Conservation (phyloP, 2,329 filamentous ascomycete genomes). For the Ambrosiella cleistominuta region DNA sequence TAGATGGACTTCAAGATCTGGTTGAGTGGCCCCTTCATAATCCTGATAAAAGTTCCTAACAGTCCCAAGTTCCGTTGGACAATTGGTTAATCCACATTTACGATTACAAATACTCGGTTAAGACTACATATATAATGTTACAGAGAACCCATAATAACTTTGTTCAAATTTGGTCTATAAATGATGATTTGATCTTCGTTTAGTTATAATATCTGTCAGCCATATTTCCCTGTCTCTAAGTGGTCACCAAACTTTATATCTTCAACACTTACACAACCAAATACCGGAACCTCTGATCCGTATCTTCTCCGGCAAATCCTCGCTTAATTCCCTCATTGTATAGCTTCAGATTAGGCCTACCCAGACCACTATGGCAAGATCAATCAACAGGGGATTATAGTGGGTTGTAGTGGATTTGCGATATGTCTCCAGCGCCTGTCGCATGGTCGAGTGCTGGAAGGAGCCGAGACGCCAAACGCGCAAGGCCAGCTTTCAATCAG, state of each 20-base stretch:
- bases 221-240: not conserved
- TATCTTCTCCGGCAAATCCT: not conserved
- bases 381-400: no score
- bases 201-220: not conserved
- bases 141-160: no score
- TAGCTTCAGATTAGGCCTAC: not conserved
- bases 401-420: no score
- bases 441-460: not conserved
- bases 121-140: no score
- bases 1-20: no score
- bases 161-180: no score
- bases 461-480: not conserved
- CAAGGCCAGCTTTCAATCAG: constrained; percentile 2
- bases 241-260: not conserved
- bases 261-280: not conserved
- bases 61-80: no score
- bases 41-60: no score
- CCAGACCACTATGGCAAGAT: not conserved
- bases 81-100: no score
- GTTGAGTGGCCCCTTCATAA: no score
- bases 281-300: no score
- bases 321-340: not conserved
- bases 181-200: not conserved
- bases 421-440: not conserved
- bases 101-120: no score